These are phyloP conservation scores for Teratosphaeria zuluensis DNA, from an alignment of 2,329 filamentous ascomycete species.

Conservation along the genomic window DNA sequence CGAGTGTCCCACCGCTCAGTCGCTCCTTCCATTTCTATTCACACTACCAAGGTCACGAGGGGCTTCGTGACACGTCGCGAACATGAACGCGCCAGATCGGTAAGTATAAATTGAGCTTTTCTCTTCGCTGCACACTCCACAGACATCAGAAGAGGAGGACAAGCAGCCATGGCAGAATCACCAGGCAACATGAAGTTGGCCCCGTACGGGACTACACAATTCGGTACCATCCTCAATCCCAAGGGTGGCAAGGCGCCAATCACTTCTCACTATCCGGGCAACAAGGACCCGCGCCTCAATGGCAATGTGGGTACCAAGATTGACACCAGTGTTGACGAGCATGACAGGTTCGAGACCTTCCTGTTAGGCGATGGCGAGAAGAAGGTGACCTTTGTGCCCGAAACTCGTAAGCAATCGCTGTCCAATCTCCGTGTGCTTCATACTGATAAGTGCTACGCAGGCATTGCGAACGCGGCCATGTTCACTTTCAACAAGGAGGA, in stretches of 20 bases:
- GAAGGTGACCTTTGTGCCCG: slow-evolving; percentile 81
- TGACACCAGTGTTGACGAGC: slow-evolving; percentile 18
- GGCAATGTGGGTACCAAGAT: slow-evolving; percentile 13
- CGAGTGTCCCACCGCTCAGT: slow-evolving; percentile 1
- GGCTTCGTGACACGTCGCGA: slow-evolving; percentile 11
- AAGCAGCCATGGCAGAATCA: slow-evolving; percentile 3
- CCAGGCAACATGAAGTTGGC: slow-evolving; percentile 1
- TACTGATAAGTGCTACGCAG: slow-evolving; percentile 35
- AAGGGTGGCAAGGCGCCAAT: slow-evolving; percentile 2
- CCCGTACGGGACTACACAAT: neutral
- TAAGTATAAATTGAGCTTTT: slow-evolving; percentile 24
- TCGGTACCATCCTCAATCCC: neutral
- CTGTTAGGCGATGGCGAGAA: slow-evolving; percentile 79
- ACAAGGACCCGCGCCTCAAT: slow-evolving; percentile 10
- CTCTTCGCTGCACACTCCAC: slow-evolving; percentile 1
- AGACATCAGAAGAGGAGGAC: neutral
- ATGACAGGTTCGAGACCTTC: slow-evolving; percentile 80
- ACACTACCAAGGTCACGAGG: neutral
- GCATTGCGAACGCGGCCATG: slow-evolving; percentile 87
- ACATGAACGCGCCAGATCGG: slow-evolving; percentile 48
- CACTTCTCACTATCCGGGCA: slow-evolving; percentile 5
- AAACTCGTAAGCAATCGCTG: slow-evolving; percentile 62
- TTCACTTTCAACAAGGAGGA: slow-evolving; percentile 97
- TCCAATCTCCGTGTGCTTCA: neutral
- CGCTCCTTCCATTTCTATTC: slow-evolving; percentile 5